Percentiles rank a stretch among this genome's conserved stretches.
These are phyloP conservation scores for Herpotrichia juniperi DNA, from an alignment of 2,329 filamentous ascomycete species.

Conservation along the genomic window DNA sequence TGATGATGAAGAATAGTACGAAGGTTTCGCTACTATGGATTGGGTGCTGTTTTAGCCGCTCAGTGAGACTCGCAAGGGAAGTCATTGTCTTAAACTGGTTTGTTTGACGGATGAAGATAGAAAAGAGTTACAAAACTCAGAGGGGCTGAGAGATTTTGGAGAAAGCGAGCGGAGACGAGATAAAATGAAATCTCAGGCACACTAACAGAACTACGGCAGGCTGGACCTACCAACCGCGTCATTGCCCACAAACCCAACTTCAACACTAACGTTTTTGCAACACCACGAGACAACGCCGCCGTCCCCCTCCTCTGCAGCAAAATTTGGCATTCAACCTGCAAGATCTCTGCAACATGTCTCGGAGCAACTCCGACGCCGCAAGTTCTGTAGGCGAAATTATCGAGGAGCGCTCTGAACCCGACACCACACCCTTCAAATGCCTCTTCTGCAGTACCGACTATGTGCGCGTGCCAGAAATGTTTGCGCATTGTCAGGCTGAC, in stretches of 20 bases:
- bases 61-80: no score
- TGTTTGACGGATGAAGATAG: no score
- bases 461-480: slow-evolving; percentile 32
- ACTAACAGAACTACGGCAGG: slow-evolving; percentile 23
- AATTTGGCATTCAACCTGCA: neutral
- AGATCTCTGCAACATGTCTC: slow-evolving; percentile 27
- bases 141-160: no score
- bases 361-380: slow-evolving; percentile 35
- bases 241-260: slow-evolving; percentile 33
- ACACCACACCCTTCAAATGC: slow-evolving; percentile 43
- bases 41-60: no score
- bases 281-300: slow-evolving; percentile 8
- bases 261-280: slow-evolving; percentile 29
- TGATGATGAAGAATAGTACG: no score
- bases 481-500: slow-evolving; percentile 31
- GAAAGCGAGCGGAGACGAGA: no score
- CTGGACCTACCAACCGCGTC: slow-evolving; percentile 29
- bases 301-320: neutral
- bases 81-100: no score
- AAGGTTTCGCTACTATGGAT: no score
- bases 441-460: slow-evolving; percentile 43
- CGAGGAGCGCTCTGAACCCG: slow-evolving; percentile 42
- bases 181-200: no score
- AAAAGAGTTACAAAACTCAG: no score
- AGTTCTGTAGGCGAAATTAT: slow-evolving; percentile 42